phyloP scores from a whole-genome alignment of 2,329 filamentous ascomycete genomes.

The Pseudocercospora musae region DNA sequence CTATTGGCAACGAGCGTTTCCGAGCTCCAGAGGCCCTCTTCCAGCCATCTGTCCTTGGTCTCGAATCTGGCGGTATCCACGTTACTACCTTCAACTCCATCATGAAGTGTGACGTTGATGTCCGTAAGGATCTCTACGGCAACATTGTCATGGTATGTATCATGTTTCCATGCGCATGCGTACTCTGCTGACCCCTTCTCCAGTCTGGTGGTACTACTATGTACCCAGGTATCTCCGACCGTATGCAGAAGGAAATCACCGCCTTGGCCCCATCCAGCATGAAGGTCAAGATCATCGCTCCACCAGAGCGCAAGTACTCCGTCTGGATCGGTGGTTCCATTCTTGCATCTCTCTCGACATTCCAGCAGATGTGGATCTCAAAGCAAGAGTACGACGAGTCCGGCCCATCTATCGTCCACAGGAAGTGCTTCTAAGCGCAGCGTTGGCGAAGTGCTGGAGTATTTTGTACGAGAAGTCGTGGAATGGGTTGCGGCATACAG shows the following conservation, averaged over 20 bases:
- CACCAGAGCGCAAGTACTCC: slow-evolving; percentile 99
- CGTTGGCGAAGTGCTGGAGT: slow-evolving; percentile 13
- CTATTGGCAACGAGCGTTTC: slow-evolving; percentile 99
- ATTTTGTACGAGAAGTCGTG: slow-evolving; percentile 22
- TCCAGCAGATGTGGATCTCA: slow-evolving; percentile 99
- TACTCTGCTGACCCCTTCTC: slow-evolving; percentile 36
- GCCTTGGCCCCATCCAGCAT: slow-evolving; percentile 98
- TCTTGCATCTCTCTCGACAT: slow-evolving; percentile 97
- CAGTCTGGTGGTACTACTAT: slow-evolving; percentile 99
- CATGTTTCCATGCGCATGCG: not conserved
- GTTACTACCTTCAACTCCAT: slow-evolving; percentile 99
- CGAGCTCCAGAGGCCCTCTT: slow-evolving; percentile 99
- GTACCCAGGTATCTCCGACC: slow-evolving; percentile 99
- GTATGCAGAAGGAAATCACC: slow-evolving; percentile 99
- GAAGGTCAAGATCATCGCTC: slow-evolving; percentile 99
- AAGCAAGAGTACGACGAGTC: slow-evolving; percentile 99
- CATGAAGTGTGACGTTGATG: slow-evolving; percentile 99
- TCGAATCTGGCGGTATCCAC: slow-evolving; percentile 98
- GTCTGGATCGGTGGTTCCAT: slow-evolving; percentile 99
- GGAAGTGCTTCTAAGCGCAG: slow-evolving; percentile 97
- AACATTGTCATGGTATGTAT: slow-evolving; percentile 99
- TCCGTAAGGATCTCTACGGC: slow-evolving; percentile 99
- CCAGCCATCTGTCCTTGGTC: slow-evolving; percentile 97
- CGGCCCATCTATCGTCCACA: slow-evolving; percentile 98
- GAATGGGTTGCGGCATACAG: slow-evolving; percentile 10